These are phyloP conservation scores for Phytophthora palmivora DNA, from an alignment of 352 stramenopile species.

Conservation along the genomic window DNA sequence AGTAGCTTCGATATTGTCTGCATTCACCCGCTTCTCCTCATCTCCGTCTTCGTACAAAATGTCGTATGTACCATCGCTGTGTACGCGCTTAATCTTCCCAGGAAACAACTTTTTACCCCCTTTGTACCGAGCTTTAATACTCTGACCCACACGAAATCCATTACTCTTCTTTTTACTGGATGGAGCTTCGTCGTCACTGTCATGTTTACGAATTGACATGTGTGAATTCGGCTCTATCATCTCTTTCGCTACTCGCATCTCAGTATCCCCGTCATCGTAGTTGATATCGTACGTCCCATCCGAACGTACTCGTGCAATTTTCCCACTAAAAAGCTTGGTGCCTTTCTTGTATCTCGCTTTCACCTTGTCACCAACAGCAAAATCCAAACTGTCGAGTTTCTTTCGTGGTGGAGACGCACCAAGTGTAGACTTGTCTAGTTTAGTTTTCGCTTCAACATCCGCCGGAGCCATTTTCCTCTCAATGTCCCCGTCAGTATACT, in stretches of 20 bases:
- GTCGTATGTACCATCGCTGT: constrained; percentile 70
- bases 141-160: constrained; percentile 38
- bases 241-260: constrained; percentile 36
- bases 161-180: constrained; percentile 15
- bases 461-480: constrained; percentile 37
- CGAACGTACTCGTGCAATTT: constrained; percentile 43
- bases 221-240: constrained; percentile 26
- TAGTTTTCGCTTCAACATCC: constrained; percentile 26
- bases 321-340: constrained; percentile 48
- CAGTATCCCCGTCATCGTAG: constrained; percentile 67
- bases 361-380: constrained; percentile 44
- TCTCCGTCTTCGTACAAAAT: constrained; percentile 77
- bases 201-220: not conserved
- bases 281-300: constrained; percentile 78
- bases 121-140: constrained; percentile 57
- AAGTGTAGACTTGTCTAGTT: constrained; percentile 13
- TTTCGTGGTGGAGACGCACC: constrained; percentile 15
- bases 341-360: constrained; percentile 52
- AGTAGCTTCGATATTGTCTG: constrained; percentile 34
- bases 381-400: constrained; percentile 6
- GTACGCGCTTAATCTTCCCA: constrained; percentile 52
- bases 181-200: constrained; percentile 14
- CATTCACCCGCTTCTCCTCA: constrained; percentile 48
- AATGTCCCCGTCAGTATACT: constrained; percentile 67
- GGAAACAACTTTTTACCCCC: constrained; percentile 52